phyloP scores from a whole-genome alignment of 2,329 filamentous ascomycete genomes.

The Fusarium illudens region DNA sequence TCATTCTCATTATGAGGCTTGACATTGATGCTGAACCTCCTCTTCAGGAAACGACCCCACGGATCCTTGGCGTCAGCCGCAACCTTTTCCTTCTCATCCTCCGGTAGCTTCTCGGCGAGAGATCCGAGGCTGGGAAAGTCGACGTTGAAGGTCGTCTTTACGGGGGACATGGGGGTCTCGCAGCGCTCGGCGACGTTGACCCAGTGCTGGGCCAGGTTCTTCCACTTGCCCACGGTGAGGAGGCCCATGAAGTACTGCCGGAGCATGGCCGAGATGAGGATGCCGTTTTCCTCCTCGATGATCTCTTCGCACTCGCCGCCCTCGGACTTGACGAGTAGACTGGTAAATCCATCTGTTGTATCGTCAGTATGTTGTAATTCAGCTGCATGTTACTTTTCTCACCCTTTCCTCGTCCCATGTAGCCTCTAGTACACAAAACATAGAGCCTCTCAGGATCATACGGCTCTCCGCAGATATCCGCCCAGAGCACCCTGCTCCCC shows the following conservation, averaged over 20 bases:
- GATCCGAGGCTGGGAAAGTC: constrained; percentile 32
- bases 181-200: constrained; percentile 68
- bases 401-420: constrained; percentile 85
- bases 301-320: constrained; percentile 81
- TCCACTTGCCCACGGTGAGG: constrained; percentile 83
- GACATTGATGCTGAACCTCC: constrained; percentile 47
- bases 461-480: constrained; percentile 67
- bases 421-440: constrained; percentile 80
- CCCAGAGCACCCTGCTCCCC: constrained; percentile 69
- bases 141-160: constrained; percentile 22
- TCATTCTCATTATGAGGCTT: constrained; percentile 47
- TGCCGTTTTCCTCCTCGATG: constrained; percentile 85
- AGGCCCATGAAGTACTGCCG: constrained; percentile 92
- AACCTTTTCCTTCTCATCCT: constrained; percentile 34
- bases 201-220: constrained; percentile 76
- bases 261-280: constrained; percentile 85
- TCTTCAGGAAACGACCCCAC: constrained; percentile 50
- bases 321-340: constrained; percentile 77
- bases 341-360: constrained; percentile 74
- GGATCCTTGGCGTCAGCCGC: constrained; percentile 39
- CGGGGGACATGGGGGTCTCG: constrained; percentile 57
- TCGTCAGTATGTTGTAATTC: constrained; percentile 19
- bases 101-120: constrained; percentile 35
- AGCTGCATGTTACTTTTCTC: neutral
- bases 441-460: constrained; percentile 73